A percentile compares a stretch with the other conserved stretches of the same genome.
These are phyloP conservation scores for Monosporozyma yasuniensis DNA, from an alignment of 805 yeast species.

Conservation along the genomic window DNA sequence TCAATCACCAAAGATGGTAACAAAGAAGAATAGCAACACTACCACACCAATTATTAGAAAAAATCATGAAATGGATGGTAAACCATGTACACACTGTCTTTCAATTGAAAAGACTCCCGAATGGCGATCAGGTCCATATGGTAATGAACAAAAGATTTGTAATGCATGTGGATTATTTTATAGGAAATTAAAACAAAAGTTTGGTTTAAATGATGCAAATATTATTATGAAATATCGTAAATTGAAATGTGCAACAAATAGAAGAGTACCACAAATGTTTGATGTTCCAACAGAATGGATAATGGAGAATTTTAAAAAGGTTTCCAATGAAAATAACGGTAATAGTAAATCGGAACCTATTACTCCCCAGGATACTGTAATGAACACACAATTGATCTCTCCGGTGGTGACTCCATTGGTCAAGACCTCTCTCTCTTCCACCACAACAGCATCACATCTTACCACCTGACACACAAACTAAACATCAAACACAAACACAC, in stretches of 20 bases:
- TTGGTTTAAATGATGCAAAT: not conserved
- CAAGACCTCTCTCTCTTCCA: not conserved
- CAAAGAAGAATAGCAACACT: not conserved
- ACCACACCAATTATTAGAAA: not conserved
- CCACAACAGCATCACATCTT: not conserved
- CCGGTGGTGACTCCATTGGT: not conserved
- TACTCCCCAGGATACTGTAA: not conserved
- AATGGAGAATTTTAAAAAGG: not conserved
- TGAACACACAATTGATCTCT: not conserved
- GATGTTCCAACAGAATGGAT: slow-evolving; percentile 1
- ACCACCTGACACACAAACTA: too few species aligned
- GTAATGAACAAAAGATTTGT: slow-evolving; percentile 3
- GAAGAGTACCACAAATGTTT: slow-evolving; percentile 3
- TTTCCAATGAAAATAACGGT: too few species aligned
- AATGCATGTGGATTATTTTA: slow-evolving; percentile 6
- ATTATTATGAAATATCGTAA: slow-evolving; percentile 3
- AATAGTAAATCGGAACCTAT: not conserved
- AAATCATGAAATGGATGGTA: slow-evolving; percentile 2
- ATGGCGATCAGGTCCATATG: slow-evolving; percentile 7
- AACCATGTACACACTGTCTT: slow-evolving; percentile 2
- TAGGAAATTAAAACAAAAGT: slow-evolving; percentile 3
- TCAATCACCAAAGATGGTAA: not conserved
- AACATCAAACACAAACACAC: too few species aligned
- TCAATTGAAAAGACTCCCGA: slow-evolving; percentile 2
- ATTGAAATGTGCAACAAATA: not conserved